Evolutionary conservation across 2,329 filamentous ascomycete genomes (phyloP).

Genomic region (Penicillium sclerotigenum): DNA sequence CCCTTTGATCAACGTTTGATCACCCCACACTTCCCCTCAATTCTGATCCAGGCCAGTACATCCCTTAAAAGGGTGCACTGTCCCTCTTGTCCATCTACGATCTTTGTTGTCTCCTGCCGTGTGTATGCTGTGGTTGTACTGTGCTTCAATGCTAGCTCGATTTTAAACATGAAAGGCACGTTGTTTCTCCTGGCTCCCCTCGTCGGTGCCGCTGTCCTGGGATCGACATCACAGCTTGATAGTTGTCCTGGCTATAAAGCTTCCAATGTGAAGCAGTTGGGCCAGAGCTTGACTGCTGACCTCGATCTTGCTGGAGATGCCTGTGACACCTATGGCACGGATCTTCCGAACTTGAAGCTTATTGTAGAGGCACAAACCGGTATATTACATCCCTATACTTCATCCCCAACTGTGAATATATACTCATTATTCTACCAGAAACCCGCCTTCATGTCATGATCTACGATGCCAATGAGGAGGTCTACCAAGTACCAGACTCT

Average conservation of each 20-base stretch:
- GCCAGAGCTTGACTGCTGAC: conserved; percentile 61
- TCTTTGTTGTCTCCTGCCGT: neutral
- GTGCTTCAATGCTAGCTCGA: neutral
- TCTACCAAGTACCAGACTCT: conserved; percentile 71
- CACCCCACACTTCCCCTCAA: neutral
- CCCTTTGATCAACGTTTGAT: neutral
- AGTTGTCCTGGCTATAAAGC: conserved; percentile 41
- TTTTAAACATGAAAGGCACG: conserved; percentile 25
- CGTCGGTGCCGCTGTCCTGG: conserved; percentile 28
- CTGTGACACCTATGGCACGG: conserved; percentile 60
- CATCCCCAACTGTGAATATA: neutral
- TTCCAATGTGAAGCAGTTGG: conserved; percentile 33
- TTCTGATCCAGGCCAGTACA: neutral
- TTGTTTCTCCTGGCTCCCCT: conserved; percentile 29
- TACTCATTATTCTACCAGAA: conserved; percentile 42
- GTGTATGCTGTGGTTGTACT: neutral
- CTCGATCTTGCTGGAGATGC: conserved; percentile 65
- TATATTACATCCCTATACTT: conserved; percentile 26
- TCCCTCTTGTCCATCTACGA: neutral
- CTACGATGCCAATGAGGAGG: conserved; percentile 64
- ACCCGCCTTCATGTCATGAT: conserved; percentile 72
- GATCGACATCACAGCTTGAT: conserved; percentile 9
- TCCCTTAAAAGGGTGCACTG: conserved; percentile 2
- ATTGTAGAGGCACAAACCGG: conserved; percentile 61
- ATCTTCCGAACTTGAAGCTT: conserved; percentile 56